Conservation (phyloP, 1,284 basidiomycete genomes). For the Papiliotrema fonsecae region DNA sequence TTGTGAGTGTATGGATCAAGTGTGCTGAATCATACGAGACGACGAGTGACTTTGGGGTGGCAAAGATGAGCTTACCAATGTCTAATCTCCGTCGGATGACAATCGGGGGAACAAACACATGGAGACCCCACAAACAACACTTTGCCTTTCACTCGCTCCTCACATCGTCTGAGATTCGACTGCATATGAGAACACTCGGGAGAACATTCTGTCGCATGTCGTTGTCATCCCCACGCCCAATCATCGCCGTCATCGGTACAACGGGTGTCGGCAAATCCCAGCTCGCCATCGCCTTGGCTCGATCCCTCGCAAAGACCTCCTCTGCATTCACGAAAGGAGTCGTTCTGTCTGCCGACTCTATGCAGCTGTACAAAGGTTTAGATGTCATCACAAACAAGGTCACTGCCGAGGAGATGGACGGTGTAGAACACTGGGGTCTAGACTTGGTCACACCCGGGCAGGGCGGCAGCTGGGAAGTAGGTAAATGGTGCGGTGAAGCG, state of each 20-base stretch:
- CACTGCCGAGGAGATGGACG: constrained; percentile 66
- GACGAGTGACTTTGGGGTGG: too few relatives aligned
- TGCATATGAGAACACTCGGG: too few relatives aligned
- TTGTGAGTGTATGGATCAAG: too few relatives aligned
- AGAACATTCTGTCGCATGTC: too few relatives aligned
- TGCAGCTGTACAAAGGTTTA: constrained; percentile 95
- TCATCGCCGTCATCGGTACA: constrained; percentile 79
- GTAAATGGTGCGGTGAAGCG: constrained; percentile 70
- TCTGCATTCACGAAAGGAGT: constrained; percentile 1
- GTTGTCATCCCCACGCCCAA: constrained; percentile 6
- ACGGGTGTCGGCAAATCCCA: constrained; percentile 97
- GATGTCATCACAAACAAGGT: constrained; percentile 96
- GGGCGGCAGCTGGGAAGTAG: constrained; percentile 72
- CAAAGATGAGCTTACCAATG: too few relatives aligned
- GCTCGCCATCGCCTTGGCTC: constrained; percentile 81
- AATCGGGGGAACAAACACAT: too few relatives aligned
- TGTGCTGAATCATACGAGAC: too few relatives aligned
- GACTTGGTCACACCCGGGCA: constrained; percentile 77
- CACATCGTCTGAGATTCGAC: too few relatives aligned
- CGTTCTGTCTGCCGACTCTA: constrained; percentile 92
- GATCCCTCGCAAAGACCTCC: constrained; percentile 34
- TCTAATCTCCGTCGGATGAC: too few relatives aligned
- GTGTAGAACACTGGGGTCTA: constrained; percentile 84
- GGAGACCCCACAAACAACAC: too few relatives aligned
- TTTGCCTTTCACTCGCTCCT: too few relatives aligned